phyloP scores from a whole-genome alignment of 2,329 filamentous ascomycete species.

The Xylariaceae sp. region DNA sequence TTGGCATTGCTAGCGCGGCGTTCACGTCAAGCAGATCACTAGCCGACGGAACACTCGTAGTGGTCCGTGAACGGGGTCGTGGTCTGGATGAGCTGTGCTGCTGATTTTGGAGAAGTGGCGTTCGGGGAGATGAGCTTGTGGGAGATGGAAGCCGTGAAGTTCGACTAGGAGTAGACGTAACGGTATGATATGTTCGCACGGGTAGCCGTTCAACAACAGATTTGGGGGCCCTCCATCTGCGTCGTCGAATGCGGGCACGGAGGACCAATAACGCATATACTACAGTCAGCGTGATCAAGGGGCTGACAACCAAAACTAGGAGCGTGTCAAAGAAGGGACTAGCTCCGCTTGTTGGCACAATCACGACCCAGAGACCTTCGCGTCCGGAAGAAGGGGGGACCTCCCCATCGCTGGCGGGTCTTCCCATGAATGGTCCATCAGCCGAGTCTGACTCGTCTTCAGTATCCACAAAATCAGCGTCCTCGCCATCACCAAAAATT shows the following conservation, averaged over 20 bases:
- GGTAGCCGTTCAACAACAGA: conserved; percentile 92
- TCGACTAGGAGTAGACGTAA: conserved; percentile 58
- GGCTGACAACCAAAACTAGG: conserved; percentile 92
- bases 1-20: conserved; percentile 37
- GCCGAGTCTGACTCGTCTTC: conserved; percentile 28
- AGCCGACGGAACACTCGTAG: conserved; percentile 55
- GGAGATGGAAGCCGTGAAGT: conserved; percentile 60
- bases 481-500: conserved; percentile 45
- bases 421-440: conserved; percentile 22
- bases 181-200: conserved; percentile 90
- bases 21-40: conserved; percentile 43
- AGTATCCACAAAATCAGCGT: conserved; percentile 28
- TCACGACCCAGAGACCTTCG: conserved; percentile 91
- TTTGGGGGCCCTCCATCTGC: conserved; percentile 96
- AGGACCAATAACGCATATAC: conserved; percentile 87
- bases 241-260: conserved; percentile 80
- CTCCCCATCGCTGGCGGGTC: conserved; percentile 23
- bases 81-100: conserved; percentile 45
- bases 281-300: conserved; percentile 84
- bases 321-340: conserved; percentile 95
- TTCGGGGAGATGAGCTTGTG: conserved; percentile 65
- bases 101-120: conserved; percentile 65
- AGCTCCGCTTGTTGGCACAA: conserved; percentile 83
- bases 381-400: conserved; percentile 43
- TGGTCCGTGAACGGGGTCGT: conserved; percentile 62